Conservation (phyloP, 495 filamentous ascomycete species). For the Tuber umbilicatum region DNA sequence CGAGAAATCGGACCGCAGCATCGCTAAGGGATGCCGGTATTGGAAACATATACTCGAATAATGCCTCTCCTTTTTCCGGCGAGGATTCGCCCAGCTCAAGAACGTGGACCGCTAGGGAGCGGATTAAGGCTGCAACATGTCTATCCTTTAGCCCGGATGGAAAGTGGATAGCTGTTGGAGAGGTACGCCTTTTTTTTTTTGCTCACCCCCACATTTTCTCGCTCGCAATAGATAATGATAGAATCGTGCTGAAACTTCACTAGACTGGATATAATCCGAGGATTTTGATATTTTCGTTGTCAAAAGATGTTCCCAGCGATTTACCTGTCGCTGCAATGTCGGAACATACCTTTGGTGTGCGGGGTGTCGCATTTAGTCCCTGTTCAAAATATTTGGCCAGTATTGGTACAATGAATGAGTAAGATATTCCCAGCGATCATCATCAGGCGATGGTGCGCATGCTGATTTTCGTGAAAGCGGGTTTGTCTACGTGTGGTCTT, state of each 20-base stretch:
- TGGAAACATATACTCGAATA: constrained; percentile 44
- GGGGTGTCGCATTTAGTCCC: constrained; percentile 78
- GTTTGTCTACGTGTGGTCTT: constrained; percentile 84
- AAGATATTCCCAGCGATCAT: constrained; percentile 20
- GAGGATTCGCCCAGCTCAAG: constrained; percentile 60
- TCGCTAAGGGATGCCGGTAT: constrained; percentile 54
- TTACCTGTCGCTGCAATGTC: constrained; percentile 74
- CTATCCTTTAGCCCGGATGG: constrained; percentile 86
- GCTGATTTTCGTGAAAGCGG: constrained; percentile 47
- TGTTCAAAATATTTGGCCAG: constrained; percentile 84
- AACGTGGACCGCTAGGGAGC: constrained; percentile 76
- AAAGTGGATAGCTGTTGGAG: constrained; percentile 81
- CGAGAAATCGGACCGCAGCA: constrained; percentile 53
- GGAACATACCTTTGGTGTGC: constrained; percentile 86
- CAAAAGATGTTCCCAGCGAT: constrained; percentile 67
- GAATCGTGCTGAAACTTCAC: constrained; percentile 31
- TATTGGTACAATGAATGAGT: constrained; percentile 76
- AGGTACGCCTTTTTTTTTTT: constrained; percentile 50
- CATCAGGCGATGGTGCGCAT: neutral
- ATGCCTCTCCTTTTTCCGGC: constrained; percentile 45
- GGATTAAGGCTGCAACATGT: constrained; percentile 94
- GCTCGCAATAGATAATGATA: neutral
- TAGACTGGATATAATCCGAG: constrained; percentile 81
- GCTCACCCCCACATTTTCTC: constrained; percentile 29
- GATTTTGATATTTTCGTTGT: constrained; percentile 79